Evolutionary conservation across 2,329 filamentous ascomycete genomes (phyloP), one percentile per base, ranked within the genome.

Genomic region (Pestalotiopsis sp.): DNA sequence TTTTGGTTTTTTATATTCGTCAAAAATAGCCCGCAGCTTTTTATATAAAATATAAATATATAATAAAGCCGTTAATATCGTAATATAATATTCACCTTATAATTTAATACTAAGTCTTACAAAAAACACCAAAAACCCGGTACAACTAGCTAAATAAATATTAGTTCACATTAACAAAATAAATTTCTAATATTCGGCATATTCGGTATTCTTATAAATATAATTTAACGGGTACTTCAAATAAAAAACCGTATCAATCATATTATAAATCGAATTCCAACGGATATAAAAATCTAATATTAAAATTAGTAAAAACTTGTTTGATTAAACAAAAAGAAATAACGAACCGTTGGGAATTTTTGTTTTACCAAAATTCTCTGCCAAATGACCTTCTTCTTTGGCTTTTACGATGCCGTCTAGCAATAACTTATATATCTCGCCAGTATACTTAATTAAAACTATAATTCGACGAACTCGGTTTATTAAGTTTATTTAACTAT

Each of bases 201-300:
- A 2, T 6, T 65, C 14, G 4, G 41, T 38, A 6, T 57, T 65
- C 3, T 17, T 7, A 57, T n/a, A 23, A 56, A 56, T 39, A 57
- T 65, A 58, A 31, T 0, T 56, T 57, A 65, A 65, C 4, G 17
- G 7, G 1, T 36, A 1, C 7, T 65, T 57, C 23, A 27, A 4
- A 17, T 23, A 11, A 38, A 36, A 58, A 65, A 4, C 27, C 27
- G 27, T 27, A 58, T 9, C 39, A 38, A 38, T 13, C 4, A 56
- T 36, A 39, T 65, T 38, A 65, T 65, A 65, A 4, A 5, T 65
- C 3, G 12, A 65, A 57, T 65, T 65, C 25, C 2, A 65, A 9
- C 25, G 23, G 4, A 65, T 58, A 57, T 58, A 65, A 56, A 9
- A 23, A 39, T 56, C 11, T 17, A 31, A 7, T 25, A 2, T 17